Percentiles rank a stretch among this genome's conserved stretches.
Conservation (phyloP, 2,329 filamentous ascomycete species). For the Amphichorda felina region DNA sequence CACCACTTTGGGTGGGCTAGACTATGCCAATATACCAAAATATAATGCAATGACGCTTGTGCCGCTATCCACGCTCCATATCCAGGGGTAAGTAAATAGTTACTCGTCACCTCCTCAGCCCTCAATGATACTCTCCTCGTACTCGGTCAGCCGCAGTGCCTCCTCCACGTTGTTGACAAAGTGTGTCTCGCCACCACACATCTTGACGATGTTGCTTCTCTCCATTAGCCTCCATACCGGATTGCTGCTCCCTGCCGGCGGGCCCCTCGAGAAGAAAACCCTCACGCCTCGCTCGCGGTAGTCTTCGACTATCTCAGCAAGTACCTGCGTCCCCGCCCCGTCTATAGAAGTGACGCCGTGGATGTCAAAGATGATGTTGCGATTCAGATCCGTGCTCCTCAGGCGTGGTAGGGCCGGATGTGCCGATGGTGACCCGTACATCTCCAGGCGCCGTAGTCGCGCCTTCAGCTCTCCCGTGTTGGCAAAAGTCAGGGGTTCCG, state of each 20-base stretch:
- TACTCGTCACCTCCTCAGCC: neutral
- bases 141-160: constrained; percentile 70
- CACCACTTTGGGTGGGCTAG: too few relatives aligned
- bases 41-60: too few relatives aligned
- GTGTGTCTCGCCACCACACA: constrained; percentile 64
- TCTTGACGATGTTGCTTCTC: constrained; percentile 72
- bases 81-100: too few relatives aligned
- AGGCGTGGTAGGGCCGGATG: constrained; percentile 82
- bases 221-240: constrained; percentile 63
- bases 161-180: constrained; percentile 80
- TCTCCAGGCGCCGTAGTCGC: constrained; percentile 69
- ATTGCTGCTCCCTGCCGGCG: constrained; percentile 25
- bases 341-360: constrained; percentile 95
- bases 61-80: too few relatives aligned
- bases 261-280: constrained; percentile 59
- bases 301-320: constrained; percentile 74
- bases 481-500: constrained; percentile 90
- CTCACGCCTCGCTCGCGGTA: constrained; percentile 69
- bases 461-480: constrained; percentile 90
- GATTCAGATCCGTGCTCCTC: constrained; percentile 67
- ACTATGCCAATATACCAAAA: too few relatives aligned
- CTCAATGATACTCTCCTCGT: constrained; percentile 38
- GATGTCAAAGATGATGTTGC: constrained; percentile 92
- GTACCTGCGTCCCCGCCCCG: constrained; percentile 82
- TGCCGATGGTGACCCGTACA: constrained; percentile 75